These are phyloP conservation scores for Heterobasidion parviporum DNA, from an alignment of 1,284 basidiomycete species.

Conservation along the genomic window DNA sequence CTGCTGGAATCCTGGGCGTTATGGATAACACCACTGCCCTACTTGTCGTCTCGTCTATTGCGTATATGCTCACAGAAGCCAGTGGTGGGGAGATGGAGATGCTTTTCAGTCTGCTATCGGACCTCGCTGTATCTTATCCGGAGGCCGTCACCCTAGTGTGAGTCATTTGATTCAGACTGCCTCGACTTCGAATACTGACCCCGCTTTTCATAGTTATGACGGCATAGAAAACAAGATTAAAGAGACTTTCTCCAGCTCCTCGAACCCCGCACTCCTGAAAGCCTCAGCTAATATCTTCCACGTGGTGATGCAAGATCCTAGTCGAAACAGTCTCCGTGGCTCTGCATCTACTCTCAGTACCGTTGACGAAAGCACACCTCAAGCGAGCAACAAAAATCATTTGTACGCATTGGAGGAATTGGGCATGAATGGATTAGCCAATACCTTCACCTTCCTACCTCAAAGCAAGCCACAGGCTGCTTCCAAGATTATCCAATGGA, in stretches of 20 bases:
- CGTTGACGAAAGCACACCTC: constrained; percentile 39
- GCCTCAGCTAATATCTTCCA: constrained; percentile 71
- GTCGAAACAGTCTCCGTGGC: constrained; percentile 32
- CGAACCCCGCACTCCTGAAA: constrained; percentile 64
- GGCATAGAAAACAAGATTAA: constrained; percentile 72
- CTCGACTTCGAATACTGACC: constrained; percentile 1
- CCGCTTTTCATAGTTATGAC: constrained; percentile 53
- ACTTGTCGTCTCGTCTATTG: constrained; percentile 67
- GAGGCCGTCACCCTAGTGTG: constrained; percentile 72
- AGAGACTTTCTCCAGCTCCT: constrained; percentile 67
- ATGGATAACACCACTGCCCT: constrained; percentile 63
- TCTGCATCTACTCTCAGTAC: constrained; percentile 62
- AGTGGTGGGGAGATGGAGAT: constrained; percentile 80
- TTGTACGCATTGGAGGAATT: constrained; percentile 57
- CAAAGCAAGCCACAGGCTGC: constrained; percentile 44
- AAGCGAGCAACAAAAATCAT: constrained; percentile 35
- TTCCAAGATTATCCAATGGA: constrained; percentile 65
- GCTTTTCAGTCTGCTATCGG: constrained; percentile 69
- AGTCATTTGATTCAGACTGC: constrained; percentile 22
- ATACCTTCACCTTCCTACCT: constrained; percentile 60
- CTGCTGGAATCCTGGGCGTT: constrained; percentile 54
- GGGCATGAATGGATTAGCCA: constrained; percentile 63
- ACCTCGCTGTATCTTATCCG: constrained; percentile 64
- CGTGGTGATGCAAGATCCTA: constrained; percentile 50
- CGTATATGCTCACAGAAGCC: constrained; percentile 70